phyloP scores from a whole-genome alignment of 2,329 filamentous ascomycete genomes.

The Bipolaris oryzae region DNA sequence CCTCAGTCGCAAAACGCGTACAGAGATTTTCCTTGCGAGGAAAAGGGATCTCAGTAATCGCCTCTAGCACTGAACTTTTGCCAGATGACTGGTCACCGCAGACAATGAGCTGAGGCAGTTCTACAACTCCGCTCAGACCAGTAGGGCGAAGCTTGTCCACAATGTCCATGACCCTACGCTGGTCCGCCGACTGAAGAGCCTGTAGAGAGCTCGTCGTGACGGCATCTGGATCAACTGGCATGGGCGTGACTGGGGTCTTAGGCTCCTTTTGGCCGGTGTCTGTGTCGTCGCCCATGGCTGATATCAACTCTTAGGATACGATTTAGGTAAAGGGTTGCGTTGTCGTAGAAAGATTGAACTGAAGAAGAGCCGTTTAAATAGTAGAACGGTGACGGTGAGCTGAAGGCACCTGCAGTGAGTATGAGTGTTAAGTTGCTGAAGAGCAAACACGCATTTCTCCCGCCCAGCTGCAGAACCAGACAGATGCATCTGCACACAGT shows the following conservation, averaged over 20 bases:
- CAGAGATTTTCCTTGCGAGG: constrained; percentile 62
- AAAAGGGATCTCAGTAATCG: constrained; percentile 66
- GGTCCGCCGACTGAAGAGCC: constrained; percentile 55
- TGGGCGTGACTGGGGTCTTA: neutral
- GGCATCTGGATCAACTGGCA: constrained; percentile 13
- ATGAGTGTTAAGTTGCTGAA: neutral
- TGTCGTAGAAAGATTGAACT: neutral
- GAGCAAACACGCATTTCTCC: neutral
- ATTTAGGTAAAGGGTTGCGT: constrained; percentile 55
- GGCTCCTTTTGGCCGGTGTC: neutral
- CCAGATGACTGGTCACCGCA: constrained; percentile 63
- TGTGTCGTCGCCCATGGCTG: neutral
- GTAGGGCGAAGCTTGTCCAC: constrained; percentile 60
- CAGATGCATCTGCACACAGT: neutral
- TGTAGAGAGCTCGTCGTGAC: constrained; percentile 45
- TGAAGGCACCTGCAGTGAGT: neutral
- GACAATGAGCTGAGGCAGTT: constrained; percentile 36
- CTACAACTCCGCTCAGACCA: constrained; percentile 49
- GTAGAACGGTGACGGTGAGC: too few species aligned
- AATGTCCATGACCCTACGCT: constrained; percentile 57
- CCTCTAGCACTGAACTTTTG: constrained; percentile 70
- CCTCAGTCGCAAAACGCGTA: constrained; percentile 63
- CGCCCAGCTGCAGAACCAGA: neutral
- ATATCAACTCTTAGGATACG: constrained; percentile 32
- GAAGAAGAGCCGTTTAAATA: too few species aligned